phyloP scores from a whole-genome alignment of 306 rosid genomes.

The Rubus idaeus region DNA sequence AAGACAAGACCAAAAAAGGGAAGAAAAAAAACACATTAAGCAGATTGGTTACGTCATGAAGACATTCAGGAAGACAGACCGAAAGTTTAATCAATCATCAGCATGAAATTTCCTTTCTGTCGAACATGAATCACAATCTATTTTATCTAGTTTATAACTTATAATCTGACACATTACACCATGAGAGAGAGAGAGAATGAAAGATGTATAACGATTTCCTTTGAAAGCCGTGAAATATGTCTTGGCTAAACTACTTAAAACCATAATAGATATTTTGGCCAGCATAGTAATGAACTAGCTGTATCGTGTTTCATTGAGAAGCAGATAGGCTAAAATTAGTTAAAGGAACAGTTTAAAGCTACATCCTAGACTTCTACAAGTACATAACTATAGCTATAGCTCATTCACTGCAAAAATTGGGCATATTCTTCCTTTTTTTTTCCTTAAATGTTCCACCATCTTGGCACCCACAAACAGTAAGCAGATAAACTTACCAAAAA shows the following conservation, averaged over 20 bases:
- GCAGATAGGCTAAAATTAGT: neutral
- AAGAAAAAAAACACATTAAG: constrained; percentile 8
- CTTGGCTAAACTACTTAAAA: neutral
- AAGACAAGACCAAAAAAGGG: neutral
- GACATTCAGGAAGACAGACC: neutral
- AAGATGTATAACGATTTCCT: too few species aligned
- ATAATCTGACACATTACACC: too few species aligned
- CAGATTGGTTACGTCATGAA: neutral
- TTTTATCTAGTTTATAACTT: too few species aligned
- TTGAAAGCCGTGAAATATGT: neutral
- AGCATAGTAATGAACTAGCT: neutral
- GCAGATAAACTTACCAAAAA: constrained; percentile 68
- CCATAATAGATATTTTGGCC: neutral
- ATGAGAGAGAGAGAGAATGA: too few species aligned
- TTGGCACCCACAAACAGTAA: constrained; percentile 1
- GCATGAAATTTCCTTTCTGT: neutral
- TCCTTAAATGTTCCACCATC: neutral
- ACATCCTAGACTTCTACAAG: neutral
- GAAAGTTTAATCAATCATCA: neutral
- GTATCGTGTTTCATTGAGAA: neutral
- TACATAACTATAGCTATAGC: neutral
- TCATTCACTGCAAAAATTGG: neutral
- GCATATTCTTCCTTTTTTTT: neutral
- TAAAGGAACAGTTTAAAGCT: neutral
- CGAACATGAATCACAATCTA: too few species aligned